A percentile compares a stretch with the other conserved stretches of the same genome.
Evolutionary conservation across 352 stramenopile species (phyloP).

Genomic region (Globisporangium solare): DNA sequence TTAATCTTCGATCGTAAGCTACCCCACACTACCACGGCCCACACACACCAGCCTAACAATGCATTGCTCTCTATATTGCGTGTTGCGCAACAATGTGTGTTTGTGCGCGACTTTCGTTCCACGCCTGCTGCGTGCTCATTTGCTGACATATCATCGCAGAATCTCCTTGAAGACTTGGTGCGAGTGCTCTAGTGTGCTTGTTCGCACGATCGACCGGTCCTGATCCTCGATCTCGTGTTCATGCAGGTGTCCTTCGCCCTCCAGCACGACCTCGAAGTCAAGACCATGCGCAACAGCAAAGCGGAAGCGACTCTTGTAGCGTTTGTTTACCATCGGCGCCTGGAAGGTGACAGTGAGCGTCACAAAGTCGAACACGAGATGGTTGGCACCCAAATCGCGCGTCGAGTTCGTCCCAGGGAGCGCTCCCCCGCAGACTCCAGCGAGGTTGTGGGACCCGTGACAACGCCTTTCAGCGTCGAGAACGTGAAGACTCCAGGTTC

Average conservation of each 20-base stretch:
- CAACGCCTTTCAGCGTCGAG: conserved; percentile 28
- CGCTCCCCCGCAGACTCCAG: conserved; percentile 45
- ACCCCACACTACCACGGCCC: not conserved
- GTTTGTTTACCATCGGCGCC: conserved; percentile 23
- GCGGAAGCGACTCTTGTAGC: conserved; percentile 66
- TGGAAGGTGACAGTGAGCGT: conserved; percentile 51
- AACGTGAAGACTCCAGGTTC: conserved; percentile 64
- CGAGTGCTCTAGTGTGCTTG: conserved; percentile 37
- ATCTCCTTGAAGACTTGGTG: conserved; percentile 47
- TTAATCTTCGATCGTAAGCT: conserved; percentile 57
- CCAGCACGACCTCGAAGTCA: conserved; percentile 67
- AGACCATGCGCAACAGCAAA: conserved; percentile 54
- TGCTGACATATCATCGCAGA: conserved; percentile 7
- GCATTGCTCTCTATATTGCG: conserved; percentile 4
- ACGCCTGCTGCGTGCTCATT: not conserved
- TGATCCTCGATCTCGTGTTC: conserved; percentile 44
- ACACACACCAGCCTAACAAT: conserved; percentile 5
- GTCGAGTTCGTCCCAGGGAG: conserved; percentile 38
- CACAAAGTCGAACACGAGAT: conserved; percentile 36
- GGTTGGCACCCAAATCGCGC: conserved; percentile 21
- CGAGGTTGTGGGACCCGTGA: conserved; percentile 52
- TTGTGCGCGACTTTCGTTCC: not conserved
- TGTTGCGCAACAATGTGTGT: not conserved
- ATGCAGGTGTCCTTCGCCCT: conserved; percentile 59
- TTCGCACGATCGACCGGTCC: conserved; percentile 38